These are phyloP conservation scores for Juglanconis juglandina DNA, from an alignment of 2,329 filamentous ascomycete genomes.

Conservation along the genomic window DNA sequence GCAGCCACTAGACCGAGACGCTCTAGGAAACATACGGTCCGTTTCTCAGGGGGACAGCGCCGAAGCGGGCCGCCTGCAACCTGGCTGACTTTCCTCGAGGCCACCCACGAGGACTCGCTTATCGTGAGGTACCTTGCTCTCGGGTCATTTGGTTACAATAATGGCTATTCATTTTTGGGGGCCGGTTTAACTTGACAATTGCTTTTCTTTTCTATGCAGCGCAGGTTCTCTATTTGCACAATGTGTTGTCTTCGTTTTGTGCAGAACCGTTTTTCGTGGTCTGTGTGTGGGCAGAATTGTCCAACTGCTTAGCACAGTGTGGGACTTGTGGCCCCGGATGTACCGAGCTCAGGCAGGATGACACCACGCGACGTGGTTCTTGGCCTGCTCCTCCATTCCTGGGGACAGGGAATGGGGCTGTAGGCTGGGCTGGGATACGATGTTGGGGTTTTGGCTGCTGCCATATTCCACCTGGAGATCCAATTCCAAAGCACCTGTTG, in stretches of 20 bases:
- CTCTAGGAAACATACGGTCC: not conserved
- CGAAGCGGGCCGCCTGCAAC: slow-evolving; percentile 14
- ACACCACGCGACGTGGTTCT: not conserved
- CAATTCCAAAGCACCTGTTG: not conserved
- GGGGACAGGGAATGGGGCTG: not conserved
- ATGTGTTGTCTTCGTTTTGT: not conserved
- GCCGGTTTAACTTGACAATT: no score
- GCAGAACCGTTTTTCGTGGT: not conserved
- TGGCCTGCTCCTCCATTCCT: not conserved
- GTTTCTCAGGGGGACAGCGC: slow-evolving; percentile 12
- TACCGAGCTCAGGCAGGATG: not conserved
- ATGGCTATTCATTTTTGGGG: not conserved
- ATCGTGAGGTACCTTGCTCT: no score
- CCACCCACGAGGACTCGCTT: not conserved
- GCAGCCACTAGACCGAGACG: not conserved
- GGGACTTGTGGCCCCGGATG: not conserved
- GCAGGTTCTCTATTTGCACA: no score
- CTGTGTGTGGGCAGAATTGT: not conserved
- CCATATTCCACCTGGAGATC: not conserved
- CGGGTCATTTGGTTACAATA: no score
- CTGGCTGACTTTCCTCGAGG: not conserved
- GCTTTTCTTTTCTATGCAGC: no score
- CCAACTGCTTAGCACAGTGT: not conserved
- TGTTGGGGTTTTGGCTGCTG: slow-evolving; percentile 6
- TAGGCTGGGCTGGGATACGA: slow-evolving; percentile 3